Percentiles rank a stretch among this genome's conserved stretches.
These are phyloP conservation scores for Malus orientalis DNA, from an alignment of 306 rosid species.

Conservation along the genomic window DNA sequence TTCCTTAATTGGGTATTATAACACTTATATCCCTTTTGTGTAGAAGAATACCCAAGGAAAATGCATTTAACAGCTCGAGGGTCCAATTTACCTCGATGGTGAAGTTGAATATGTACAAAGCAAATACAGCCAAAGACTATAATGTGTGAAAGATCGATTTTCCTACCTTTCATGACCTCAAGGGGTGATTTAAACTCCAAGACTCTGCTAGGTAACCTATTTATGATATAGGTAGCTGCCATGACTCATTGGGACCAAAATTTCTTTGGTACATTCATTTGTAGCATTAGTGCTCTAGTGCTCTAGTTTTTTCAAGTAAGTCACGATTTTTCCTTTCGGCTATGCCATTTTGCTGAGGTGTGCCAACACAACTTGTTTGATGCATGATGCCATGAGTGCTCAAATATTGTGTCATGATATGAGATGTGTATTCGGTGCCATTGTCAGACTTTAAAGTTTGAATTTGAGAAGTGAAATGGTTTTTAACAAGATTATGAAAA, in stretches of 20 bases:
- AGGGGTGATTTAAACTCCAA: too few species aligned
- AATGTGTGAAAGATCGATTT: neutral
- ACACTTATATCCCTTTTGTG: too few species aligned
- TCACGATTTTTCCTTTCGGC: fast-evolving
- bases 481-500: too few species aligned
- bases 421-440: neutral
- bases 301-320: neutral
- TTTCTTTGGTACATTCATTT: too few species aligned
- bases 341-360: neutral
- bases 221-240: neutral
- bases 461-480: too few species aligned
- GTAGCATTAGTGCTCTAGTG: neutral
- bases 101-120: neutral
- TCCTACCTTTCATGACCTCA: neutral
- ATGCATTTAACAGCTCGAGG: neutral
- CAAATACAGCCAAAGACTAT: neutral
- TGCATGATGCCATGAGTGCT: neutral
- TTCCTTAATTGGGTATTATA: neutral
- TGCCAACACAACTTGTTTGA: neutral
- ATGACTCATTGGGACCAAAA: too few species aligned
- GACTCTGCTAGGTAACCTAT: neutral
- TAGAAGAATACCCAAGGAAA: neutral
- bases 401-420: neutral
- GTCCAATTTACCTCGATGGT: neutral
- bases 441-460: neutral